Conservation (phyloP, 441 rosid genomes). For the Omphalea diandra region DNA sequence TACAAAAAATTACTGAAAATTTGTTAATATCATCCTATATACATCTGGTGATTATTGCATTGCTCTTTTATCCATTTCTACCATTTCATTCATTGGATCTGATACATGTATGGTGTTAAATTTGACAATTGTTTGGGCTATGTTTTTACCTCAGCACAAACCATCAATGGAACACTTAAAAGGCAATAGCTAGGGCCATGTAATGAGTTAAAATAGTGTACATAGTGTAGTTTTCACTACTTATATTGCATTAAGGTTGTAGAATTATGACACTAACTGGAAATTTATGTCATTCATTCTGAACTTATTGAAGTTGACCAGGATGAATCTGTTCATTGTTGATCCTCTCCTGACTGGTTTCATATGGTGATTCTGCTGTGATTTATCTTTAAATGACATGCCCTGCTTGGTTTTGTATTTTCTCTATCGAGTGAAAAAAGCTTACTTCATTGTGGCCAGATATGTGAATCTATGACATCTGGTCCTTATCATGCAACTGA, state of each 20-base stretch:
- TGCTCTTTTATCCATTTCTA: too few relatives aligned
- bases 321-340: background rate
- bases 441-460: conserved; percentile 36
- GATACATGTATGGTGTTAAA: too few relatives aligned
- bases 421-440: background rate
- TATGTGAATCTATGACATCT: conserved; percentile 77
- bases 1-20: background rate
- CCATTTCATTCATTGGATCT: too few relatives aligned
- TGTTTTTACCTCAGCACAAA: background rate
- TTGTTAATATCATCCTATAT: background rate
- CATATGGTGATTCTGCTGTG: background rate
- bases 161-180: background rate
- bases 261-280: background rate
- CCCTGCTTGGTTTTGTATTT: background rate
- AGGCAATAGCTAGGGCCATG: too few relatives aligned
- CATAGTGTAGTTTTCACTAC: background rate
- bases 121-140: too few relatives aligned
- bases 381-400: background rate
- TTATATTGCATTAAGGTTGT: background rate
- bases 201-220: too few relatives aligned
- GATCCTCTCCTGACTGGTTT: background rate
- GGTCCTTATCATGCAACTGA: conserved; percentile 95
- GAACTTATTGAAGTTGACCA: background rate
- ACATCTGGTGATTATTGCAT: background rate
- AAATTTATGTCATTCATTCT: background rate